Evolutionary conservation across 2,329 filamentous ascomycete species (phyloP).

Genomic region (Emmonsia crescens): DNA sequence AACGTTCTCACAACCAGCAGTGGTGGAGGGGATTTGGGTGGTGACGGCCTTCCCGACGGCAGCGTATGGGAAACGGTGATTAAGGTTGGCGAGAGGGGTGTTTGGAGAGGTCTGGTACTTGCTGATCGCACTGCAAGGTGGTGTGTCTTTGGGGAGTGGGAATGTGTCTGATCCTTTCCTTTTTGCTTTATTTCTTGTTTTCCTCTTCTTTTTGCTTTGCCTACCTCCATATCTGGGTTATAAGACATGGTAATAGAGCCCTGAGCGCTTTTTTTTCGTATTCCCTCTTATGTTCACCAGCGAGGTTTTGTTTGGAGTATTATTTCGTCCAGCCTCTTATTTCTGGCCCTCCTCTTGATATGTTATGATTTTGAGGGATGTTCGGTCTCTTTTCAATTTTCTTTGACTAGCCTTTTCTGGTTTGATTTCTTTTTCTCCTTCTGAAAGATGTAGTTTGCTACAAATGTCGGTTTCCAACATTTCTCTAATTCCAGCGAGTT

Average conservation of each 20-base stretch:
- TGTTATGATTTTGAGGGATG: background rate
- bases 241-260: background rate
- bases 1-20: slow-evolving; percentile 30
- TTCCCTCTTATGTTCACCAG: background rate
- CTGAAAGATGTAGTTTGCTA: background rate
- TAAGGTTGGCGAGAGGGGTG: slow-evolving; percentile 54
- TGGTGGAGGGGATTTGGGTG: slow-evolving; percentile 21
- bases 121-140: slow-evolving; percentile 55
- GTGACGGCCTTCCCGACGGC: slow-evolving; percentile 37
- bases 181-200: background rate
- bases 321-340: background rate
- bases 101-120: slow-evolving; percentile 52
- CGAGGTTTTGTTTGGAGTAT: background rate
- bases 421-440: background rate
- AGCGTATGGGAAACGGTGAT: slow-evolving; percentile 57
- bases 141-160: slow-evolving; percentile 62
- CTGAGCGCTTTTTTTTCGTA: background rate
- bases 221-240: background rate
- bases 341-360: background rate
- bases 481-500: background rate
- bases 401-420: background rate
- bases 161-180: slow-evolving; percentile 37
- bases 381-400: background rate
- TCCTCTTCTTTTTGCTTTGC: background rate
- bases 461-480: background rate